phyloP scores from a whole-genome alignment of 257 asterid genomes.

The Parsonsia alboflavescens region DNA sequence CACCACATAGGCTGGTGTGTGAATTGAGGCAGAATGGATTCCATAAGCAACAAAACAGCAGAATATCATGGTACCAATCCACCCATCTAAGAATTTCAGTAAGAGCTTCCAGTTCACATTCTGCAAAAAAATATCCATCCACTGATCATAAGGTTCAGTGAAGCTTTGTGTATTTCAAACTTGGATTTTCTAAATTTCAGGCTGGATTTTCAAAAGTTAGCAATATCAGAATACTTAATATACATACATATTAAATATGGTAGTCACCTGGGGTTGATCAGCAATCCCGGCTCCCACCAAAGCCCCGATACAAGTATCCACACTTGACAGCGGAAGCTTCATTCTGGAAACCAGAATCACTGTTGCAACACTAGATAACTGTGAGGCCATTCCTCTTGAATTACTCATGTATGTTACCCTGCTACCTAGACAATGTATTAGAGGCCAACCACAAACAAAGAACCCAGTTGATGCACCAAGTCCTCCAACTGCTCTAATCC shows the following conservation, averaged over 20 bases:
- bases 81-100: slow-evolving; percentile 12
- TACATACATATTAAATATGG: background rate
- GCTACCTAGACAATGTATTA: slow-evolving; percentile 4
- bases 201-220: background rate
- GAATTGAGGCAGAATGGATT: slow-evolving; percentile 11
- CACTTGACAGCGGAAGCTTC: slow-evolving; percentile 9
- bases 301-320: slow-evolving; percentile 2
- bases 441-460: background rate
- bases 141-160: background rate
- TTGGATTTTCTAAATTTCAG: background rate
- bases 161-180: no score
- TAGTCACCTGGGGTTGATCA: background rate
- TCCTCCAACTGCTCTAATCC: slow-evolving; percentile 14
- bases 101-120: slow-evolving; percentile 17
- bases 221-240: background rate
- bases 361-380: background rate
- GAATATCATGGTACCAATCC: slow-evolving; percentile 10
- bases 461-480: slow-evolving; percentile 3
- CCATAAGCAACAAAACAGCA: slow-evolving; percentile 17
- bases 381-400: slow-evolving; percentile 11
- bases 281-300: slow-evolving; percentile 5
- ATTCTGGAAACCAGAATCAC: background rate
- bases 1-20: slow-evolving; percentile 13
- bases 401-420: slow-evolving; percentile 1
- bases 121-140: slow-evolving; percentile 3